phyloP scores from a whole-genome alignment of 371 early-diverging fungal species.

The Mucor piriformis region DNA sequence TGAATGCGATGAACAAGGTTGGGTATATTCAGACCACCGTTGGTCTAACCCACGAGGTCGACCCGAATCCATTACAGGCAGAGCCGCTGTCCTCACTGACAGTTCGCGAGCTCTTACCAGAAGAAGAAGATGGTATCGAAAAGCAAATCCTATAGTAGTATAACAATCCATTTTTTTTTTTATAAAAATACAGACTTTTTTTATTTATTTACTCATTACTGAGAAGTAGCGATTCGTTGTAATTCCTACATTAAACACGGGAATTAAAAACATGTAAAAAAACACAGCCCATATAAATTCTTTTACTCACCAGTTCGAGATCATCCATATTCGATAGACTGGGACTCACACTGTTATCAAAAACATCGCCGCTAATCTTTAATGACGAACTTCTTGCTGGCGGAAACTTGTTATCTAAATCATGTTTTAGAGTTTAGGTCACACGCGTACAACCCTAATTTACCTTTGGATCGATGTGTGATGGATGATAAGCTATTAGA shows the following conservation, averaged over 20 bases:
- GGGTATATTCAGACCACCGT: constrained; percentile 38
- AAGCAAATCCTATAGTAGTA: constrained; percentile 14
- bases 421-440: neutral
- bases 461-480: neutral
- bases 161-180: neutral
- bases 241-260: constrained; percentile 29
- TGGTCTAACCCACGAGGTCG: constrained; percentile 26
- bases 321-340: constrained; percentile 44
- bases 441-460: neutral
- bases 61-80: constrained; percentile 7
- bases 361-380: constrained; percentile 20
- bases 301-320: constrained; percentile 31
- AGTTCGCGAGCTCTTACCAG: constrained; percentile 22
- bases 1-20: constrained; percentile 39
- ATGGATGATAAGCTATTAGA: constrained; percentile 23
- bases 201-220: neutral
- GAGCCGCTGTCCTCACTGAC: constrained; percentile 1
- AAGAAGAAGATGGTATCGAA: constrained; percentile 35
- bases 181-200: neutral
- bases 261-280: neutral
- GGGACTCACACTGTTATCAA: constrained; percentile 17
- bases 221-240: constrained; percentile 39
- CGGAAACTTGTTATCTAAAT: neutral
- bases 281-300: neutral
- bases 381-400: constrained; percentile 26